Evolutionary conservation across 208 protist species (phyloP), one percentile per base, ranked within the genome.

Genomic region (Acanthamoeba lenticulata): DNA sequence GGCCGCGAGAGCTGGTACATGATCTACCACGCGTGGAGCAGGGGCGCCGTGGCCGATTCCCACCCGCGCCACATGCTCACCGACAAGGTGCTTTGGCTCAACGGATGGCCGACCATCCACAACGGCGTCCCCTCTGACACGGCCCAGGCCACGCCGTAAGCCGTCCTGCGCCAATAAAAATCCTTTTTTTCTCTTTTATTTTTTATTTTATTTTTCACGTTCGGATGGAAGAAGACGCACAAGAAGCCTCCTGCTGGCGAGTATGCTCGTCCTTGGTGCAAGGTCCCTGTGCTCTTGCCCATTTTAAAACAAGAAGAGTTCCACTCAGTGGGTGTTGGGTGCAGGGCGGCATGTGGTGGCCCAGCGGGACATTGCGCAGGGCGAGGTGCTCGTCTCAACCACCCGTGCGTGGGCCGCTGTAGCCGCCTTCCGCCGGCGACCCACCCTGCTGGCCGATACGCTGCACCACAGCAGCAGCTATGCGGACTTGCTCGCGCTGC

Each of bases 11-110:
- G 65, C 32, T 74, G 34, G 65, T 74, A 74, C 65, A 74, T 74
- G 65, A 24, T 74, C 15, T 74, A 74, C 34, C 65, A 74, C 65
- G 65, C 65, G 32, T 74, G 65, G 65, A 74, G 65, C 65, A 19
- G 29, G 7, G 65, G 65, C 5, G 65, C 65, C 15, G 17, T 74
- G 6, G 65, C 32, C 9, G 65, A 29, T 11, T 9, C 2, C 19
- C 5, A 74, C 65, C 65, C 65, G 65, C 65, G 65, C 65, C 65
- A 74, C 65, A 74, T 74, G 65, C 65, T 74, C 34, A 74, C 65
- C 15, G 65, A 74, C 65, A 74, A 74, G 65, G 65, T 74, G n/a
- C 9, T 17, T 6, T 74, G 65, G 65, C n/a, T 29, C 19, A 13
- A 74, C 65, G 65, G 65, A 6, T 74, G 65, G 65, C 65, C 65